Conservation (phyloP, 495 filamentous ascomycete genomes). For the Xylaria intraflava region DNA sequence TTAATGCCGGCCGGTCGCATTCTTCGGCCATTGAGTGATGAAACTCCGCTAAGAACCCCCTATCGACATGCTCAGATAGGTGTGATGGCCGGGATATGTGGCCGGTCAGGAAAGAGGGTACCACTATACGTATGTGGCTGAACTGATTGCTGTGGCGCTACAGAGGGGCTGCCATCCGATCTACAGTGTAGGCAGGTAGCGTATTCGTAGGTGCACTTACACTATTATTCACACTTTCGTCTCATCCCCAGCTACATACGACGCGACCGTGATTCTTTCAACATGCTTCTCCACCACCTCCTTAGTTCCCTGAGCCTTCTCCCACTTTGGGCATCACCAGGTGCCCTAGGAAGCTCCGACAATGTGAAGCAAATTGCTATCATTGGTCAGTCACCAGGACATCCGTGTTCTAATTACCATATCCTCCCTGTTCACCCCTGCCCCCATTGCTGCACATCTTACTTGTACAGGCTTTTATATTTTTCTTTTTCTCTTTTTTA, state of each 20-base stretch:
- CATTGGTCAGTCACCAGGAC: constrained; percentile 35
- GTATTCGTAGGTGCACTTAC: not conserved
- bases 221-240: not conserved
- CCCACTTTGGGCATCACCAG: constrained; percentile 1
- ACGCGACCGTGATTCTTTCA: not conserved
- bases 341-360: not conserved
- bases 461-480: too few species aligned
- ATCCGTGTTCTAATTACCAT: not conserved
- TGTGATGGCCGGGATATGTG: too few species aligned
- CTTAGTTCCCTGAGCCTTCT: not conserved
- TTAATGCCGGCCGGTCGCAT: too few species aligned
- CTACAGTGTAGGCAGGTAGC: not conserved
- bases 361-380: constrained; percentile 37
- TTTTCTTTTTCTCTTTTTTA: not conserved
- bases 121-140: too few species aligned
- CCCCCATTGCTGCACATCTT: not conserved
- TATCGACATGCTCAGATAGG: too few species aligned
- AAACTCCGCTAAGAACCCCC: too few species aligned
- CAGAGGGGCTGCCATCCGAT: not conserved
- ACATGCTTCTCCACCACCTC: not conserved
- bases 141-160: too few species aligned
- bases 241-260: not conserved
- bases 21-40: too few species aligned
- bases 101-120: too few species aligned
- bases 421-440: too few species aligned